phyloP scores from a whole-genome alignment of 441 rosid species.

The Cnidoscolus chayamansa region DNA sequence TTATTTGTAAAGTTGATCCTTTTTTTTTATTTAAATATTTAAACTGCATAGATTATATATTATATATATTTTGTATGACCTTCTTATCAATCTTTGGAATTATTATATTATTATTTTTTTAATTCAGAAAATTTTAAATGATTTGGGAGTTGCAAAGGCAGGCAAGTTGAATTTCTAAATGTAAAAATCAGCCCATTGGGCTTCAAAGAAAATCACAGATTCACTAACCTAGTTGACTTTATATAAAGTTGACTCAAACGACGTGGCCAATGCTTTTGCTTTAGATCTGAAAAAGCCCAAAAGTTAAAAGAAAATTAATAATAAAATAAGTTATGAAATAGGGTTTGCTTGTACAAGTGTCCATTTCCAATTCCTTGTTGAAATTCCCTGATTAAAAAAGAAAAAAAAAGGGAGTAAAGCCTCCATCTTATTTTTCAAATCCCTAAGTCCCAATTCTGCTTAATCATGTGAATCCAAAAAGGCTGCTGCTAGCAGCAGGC shows the following conservation, averaged over 20 bases:
- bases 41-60: too few relatives aligned
- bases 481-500: not conserved
- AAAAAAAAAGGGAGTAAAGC: not conserved
- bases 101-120: too few relatives aligned
- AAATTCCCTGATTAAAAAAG: not conserved
- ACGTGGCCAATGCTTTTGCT: not conserved
- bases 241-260: slow-evolving; percentile 18
- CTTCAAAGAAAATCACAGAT: not conserved
- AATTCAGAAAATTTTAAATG: too few relatives aligned
- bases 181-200: not conserved
- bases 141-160: too few relatives aligned
- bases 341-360: not conserved
- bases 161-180: too few relatives aligned
- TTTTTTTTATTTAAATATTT: too few relatives aligned
- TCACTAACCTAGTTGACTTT: slow-evolving; percentile 14
- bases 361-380: too few relatives aligned
- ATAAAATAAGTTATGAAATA: not conserved
- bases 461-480: too few relatives aligned
- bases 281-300: not conserved
- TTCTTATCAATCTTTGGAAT: too few relatives aligned
- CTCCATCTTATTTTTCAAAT: not conserved
- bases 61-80: too few relatives aligned
- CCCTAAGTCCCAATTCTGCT: not conserved
- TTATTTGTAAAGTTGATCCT: too few relatives aligned
- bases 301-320: not conserved